Percentiles rank a stretch among this genome's conserved stretches.
Conservation (phyloP, 179 eudicot genomes). For the Corrigiola litoralis region DNA sequence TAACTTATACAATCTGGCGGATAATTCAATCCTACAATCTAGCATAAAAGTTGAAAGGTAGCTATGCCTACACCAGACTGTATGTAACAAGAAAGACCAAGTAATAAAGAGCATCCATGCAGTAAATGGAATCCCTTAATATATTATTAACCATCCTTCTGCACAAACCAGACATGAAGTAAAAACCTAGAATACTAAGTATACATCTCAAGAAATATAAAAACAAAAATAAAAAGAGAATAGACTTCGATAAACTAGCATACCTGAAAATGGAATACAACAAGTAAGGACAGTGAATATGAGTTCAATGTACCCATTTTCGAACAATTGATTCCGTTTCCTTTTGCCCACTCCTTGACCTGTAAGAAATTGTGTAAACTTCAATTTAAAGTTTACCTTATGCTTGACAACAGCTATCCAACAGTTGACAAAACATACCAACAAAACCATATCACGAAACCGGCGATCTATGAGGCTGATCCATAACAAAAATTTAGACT, state of each 20-base stretch:
- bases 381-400: constrained; percentile 7
- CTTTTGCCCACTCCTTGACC: constrained; percentile 99
- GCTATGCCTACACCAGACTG: neutral
- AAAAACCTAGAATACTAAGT: no score
- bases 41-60: neutral
- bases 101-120: neutral
- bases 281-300: constrained; percentile 70
- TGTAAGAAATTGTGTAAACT: constrained; percentile 30
- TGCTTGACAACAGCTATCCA: constrained; percentile 2
- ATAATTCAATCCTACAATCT: neutral
- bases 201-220: no score
- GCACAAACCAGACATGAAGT: no score
- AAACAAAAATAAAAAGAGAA: no score
- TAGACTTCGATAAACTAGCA: neutral
- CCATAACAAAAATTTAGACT: constrained; percentile 81
- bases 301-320: constrained; percentile 80
- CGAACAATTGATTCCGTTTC: constrained; percentile 68
- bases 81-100: neutral
- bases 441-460: constrained; percentile 81
- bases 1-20: neutral
- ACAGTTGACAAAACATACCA: constrained; percentile 43
- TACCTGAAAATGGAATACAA: constrained; percentile 97
- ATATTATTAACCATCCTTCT: neutral
- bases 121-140: neutral
- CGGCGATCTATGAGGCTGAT: constrained; percentile 77